Percentiles rank a stretch among this genome's conserved stretches.
phyloP scores from a whole-genome alignment of 148 eudicot genomes.

The Chenopodium suecicum region DNA sequence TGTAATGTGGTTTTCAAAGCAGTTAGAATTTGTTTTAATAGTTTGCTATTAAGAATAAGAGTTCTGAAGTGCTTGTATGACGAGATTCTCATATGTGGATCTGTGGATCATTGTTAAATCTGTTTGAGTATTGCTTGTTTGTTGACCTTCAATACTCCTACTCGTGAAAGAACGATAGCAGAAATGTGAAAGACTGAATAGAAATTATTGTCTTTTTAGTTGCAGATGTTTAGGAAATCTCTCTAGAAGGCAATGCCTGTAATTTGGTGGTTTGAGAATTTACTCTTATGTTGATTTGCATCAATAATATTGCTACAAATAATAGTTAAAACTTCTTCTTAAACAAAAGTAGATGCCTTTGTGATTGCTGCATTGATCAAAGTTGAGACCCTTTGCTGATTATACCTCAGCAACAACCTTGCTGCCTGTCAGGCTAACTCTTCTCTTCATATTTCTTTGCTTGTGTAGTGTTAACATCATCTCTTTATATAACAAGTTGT shows the following conservation, averaged over 20 bases:
- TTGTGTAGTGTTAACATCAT: no score
- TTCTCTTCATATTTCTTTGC: not conserved
- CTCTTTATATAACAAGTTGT: not conserved
- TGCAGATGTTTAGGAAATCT: not conserved
- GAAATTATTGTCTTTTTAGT: not conserved
- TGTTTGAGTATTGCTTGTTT: not conserved
- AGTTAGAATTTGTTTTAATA: not conserved
- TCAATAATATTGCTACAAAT: not conserved
- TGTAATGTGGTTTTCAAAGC: not conserved
- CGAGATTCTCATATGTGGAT: not conserved
- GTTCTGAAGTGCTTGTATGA: not conserved
- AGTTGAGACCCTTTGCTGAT: not conserved
- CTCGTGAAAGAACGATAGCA: not conserved
- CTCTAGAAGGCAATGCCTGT: not conserved
- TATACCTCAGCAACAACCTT: not conserved
- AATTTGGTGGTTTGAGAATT: not conserved
- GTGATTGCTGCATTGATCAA: not conserved
- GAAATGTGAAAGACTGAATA: not conserved
- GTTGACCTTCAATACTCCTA: not conserved
- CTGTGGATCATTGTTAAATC: not conserved
- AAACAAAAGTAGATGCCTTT: no score
- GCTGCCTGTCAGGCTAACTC: not conserved
- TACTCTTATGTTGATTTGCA: not conserved
- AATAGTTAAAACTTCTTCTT: not conserved
- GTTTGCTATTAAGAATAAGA: not conserved